Base-by-base conservation (phyloP, 176 grass and related monocot genomes). In the Musa beccarii region DNA sequence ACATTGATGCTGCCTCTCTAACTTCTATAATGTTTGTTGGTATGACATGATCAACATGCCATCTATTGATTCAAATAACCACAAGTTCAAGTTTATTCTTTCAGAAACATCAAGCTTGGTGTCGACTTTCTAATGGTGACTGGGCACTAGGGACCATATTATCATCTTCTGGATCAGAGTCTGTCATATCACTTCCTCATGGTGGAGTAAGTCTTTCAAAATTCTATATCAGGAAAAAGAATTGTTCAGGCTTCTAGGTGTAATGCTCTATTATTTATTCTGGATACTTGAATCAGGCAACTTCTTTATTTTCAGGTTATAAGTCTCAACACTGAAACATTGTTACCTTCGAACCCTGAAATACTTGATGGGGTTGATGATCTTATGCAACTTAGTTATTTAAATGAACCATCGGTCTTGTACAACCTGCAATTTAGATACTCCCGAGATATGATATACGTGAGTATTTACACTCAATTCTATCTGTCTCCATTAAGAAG, bases 321-420 rank as follows among this genome's bases (percentile, higher is more conserved):
- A 67, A 87, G 80, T 92, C 56, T 87, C 59, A 87, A 88, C 83
- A 91, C 86, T 3, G 90, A 93, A 21, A 82, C 68, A 76, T 91
- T 99, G 76, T 81, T 94, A 84, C 84, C 84, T 80, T 89, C 95
- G 65, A 99, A 99, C 76, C 95, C 95, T 71, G 95, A 99, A 92
- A 99, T 99, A 84, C 95, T 99, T 14, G 87, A 99, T 59, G 95
- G 95, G 77, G 91, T 94, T 76, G 91, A 94, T 55, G 88, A 99
- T 83, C 91, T 99, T 61, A 99, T 99, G 95, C 95, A 99, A 63
- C 86, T 99, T 17, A 99, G 95, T 86, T 99, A 99, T 87, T 83
- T 99, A 81, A 86, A 92, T 69, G 95, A 99, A 79, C 88, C 95
- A 70, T 99, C 95, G 25, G 95, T 99, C 26, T 71, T 99, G 73